Evolutionary conservation across 202 grass and related monocot genomes (phyloP), one percentile per base, ranked within the genome.

Genomic region (Dendrocalamus latiflorus): DNA sequence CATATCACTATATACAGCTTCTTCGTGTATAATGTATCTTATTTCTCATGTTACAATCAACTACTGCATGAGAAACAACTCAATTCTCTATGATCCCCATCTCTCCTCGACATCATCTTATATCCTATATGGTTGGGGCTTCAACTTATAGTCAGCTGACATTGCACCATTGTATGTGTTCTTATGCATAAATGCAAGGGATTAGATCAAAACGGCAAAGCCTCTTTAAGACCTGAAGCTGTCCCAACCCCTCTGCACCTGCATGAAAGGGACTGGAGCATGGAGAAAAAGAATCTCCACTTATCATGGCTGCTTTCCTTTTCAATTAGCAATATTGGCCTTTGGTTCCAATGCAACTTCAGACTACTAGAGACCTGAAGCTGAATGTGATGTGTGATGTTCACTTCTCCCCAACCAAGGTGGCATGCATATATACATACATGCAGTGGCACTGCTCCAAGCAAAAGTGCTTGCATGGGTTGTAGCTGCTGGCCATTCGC

Each of bases 381-480:
- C 69, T 72, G 75, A 83, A 74, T 68, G 57, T 78, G 68, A 85
- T 79, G 34, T 75, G 69, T 37, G 54, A 79, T 81, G 34, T 72
- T 50, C 65, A 17, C 24, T 12, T 57, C 54, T 57, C 54, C 54
- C 54, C 54, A 12, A 12, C 54, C n/a, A 57, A 60, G 26, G 26
- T 8, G 58, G 10, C 6, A 44, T 15, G 24, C 11, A 26, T 26
- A 6, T 14, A 62, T 17, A 73, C 45, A 38, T 26, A 6, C 26
- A 62, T 17, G 82, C 45, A 38, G 24, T 24, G 18, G 68, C 26
- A 80, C 75, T 83, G 78, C 66, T 91, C 76, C 86, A 79, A 86
- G 78, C 47, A 90, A 93, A 95, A 95, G 88, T 77, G 85, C 18
- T 77, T 89, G 90, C 83, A 71, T 90, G 85, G 88, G 73, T 42